Evolutionary conservation across 2,329 filamentous ascomycete genomes (phyloP).

Genomic region (Emergomyces orientalis): DNA sequence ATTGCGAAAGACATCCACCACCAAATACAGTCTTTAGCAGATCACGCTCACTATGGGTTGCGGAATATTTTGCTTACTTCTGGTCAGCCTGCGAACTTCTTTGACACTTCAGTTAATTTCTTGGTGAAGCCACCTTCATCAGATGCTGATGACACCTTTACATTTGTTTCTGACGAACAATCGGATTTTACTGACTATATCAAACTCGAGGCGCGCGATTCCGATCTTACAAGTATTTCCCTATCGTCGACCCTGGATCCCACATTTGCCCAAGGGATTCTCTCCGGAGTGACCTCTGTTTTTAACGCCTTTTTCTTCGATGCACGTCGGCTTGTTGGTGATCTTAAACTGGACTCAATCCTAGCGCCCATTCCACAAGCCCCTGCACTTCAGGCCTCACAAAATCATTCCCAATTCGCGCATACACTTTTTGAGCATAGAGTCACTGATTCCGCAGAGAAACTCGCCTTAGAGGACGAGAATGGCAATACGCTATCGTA

Average conservation of each 20-base stretch:
- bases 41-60: background rate
- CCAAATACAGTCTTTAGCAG: background rate
- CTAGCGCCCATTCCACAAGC: background rate
- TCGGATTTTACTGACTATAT: background rate
- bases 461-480: background rate
- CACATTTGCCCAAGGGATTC: background rate
- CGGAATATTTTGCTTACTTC: background rate
- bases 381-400: background rate
- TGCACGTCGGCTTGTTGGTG: background rate
- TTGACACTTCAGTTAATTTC: constrained; percentile 3
- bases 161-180: background rate
- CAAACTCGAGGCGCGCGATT: background rate
- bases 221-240: background rate
- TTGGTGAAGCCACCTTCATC: constrained; percentile 2
- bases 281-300: background rate
- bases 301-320: background rate
- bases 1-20: background rate
- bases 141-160: background rate
- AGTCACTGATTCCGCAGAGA: background rate
- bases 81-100: background rate
- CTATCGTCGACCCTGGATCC: background rate
- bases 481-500: background rate
- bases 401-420: background rate
- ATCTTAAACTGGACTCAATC: background rate
- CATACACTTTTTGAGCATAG: background rate